Evolutionary conservation across 441 rosid species (phyloP).

Genomic region (Populus hybrid): DNA sequence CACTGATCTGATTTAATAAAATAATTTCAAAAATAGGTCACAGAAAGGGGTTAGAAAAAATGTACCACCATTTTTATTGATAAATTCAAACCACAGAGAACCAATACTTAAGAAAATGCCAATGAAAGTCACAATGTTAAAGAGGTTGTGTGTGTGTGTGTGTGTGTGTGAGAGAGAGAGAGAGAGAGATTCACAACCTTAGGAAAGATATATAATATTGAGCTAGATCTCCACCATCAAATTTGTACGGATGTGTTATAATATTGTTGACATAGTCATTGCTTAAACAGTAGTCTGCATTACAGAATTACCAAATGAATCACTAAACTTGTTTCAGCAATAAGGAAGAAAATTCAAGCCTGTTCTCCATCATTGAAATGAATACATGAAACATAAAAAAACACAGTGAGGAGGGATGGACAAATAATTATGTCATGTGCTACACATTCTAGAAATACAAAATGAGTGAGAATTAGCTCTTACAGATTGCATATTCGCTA

Average conservation of each 20-base stretch:
- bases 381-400: neutral
- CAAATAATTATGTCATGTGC: neutral
- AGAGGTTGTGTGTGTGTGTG: no score
- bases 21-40: slow-evolving; percentile 12
- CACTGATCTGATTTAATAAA: slow-evolving; percentile 55
- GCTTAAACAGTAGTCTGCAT: slow-evolving; percentile 72
- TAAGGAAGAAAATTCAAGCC: neutral
- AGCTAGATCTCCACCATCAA: slow-evolving; percentile 59
- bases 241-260: slow-evolving; percentile 46
- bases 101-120: neutral
- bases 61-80: neutral
- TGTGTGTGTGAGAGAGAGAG: neutral
- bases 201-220: slow-evolving; percentile 62
- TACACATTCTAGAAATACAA: neutral
- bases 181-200: slow-evolving; percentile 37
- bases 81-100: slow-evolving; percentile 9
- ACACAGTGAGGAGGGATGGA: no score
- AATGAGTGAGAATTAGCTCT: slow-evolving; percentile 16
- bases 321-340: slow-evolving; percentile 13
- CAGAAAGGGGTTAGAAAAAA: slow-evolving; percentile 4
- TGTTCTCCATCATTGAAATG: neutral
- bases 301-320: slow-evolving; percentile 15
- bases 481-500: slow-evolving; percentile 66
- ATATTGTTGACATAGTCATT: slow-evolving; percentile 66
- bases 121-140: neutral